phyloP scores from a whole-genome alignment of 164 flowering plant genomes.

The Piper longum region DNA sequence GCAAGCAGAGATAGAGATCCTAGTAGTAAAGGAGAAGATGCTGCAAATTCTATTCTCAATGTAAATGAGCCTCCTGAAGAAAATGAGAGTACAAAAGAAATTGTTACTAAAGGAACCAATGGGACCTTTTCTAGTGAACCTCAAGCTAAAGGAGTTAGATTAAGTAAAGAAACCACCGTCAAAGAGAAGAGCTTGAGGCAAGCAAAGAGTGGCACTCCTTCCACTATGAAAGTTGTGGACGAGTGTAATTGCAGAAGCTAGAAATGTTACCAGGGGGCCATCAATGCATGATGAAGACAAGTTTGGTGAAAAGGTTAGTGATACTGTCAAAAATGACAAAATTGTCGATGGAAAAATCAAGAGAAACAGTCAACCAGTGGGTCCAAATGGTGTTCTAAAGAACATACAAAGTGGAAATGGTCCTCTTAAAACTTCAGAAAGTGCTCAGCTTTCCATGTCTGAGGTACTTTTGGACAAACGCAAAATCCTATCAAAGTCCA shows the following conservation, averaged over 20 bases:
- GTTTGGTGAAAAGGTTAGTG: slow-evolving; percentile 1
- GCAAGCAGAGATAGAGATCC: neutral
- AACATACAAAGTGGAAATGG: neutral
- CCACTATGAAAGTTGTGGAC: slow-evolving; percentile 2
- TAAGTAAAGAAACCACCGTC: neutral
- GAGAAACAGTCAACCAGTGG: neutral
- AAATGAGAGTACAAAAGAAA: neutral
- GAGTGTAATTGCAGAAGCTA: slow-evolving; percentile 3
- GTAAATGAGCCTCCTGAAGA: neutral
- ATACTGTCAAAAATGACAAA: neutral
- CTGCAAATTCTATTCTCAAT: neutral
- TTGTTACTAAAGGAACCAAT: neutral
- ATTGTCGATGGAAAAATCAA: neutral
- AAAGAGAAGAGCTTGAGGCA: neutral
- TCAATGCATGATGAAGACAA: slow-evolving; percentile 1
- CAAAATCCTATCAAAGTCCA: neutral
- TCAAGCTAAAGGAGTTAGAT: neutral
- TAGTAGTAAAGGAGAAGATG: neutral
- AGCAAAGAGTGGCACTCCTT: slow-evolving; percentile 8
- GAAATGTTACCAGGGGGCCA: slow-evolving; percentile 1
- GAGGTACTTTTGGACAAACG: neutral
- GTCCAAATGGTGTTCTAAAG: neutral
- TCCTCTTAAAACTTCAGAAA: neutral
- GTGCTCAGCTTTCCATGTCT: neutral
- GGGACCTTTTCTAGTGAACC: neutral